Evolutionary conservation across 148 eudicot genomes (phyloP).

Genomic region (Mesembryanthemum crystallinum): DNA sequence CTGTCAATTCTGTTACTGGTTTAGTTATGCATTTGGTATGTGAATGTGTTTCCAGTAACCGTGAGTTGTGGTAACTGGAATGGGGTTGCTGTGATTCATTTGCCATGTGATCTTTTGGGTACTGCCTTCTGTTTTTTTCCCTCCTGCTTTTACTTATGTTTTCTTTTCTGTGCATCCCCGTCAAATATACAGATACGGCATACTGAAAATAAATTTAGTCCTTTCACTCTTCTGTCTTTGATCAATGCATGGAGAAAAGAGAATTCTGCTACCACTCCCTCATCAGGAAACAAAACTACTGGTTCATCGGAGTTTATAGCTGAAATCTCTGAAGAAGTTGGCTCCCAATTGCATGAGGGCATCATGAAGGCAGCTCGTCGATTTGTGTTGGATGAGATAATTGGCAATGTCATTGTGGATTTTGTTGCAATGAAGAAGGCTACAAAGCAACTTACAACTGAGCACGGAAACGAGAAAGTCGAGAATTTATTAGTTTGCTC

Average conservation of each 20-base stretch:
- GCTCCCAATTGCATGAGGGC: slow-evolving; percentile 70
- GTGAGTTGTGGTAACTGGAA: not conserved
- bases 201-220: slow-evolving; percentile 40
- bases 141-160: slow-evolving; percentile 1
- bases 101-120: not conserved
- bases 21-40: not conserved
- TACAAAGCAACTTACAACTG: slow-evolving; percentile 41
- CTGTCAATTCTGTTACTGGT: not conserved
- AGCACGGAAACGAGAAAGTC: slow-evolving; percentile 31
- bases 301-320: slow-evolving; percentile 30
- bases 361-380: slow-evolving; percentile 81
- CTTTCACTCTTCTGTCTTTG: slow-evolving; percentile 48
- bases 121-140: not conserved
- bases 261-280: slow-evolving; percentile 26
- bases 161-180: not conserved
- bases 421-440: slow-evolving; percentile 53
- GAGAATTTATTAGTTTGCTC: slow-evolving; percentile 33
- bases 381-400: slow-evolving; percentile 74
- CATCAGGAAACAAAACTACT: slow-evolving; percentile 27
- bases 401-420: slow-evolving; percentile 61
- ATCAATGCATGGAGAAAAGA: slow-evolving; percentile 49
- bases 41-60: not conserved
- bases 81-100: not conserved
- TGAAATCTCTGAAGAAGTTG: slow-evolving; percentile 64
- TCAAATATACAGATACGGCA: slow-evolving; percentile 62